Evolutionary conservation across 805 yeast species (phyloP).

Genomic region (Candida piceae): DNA sequence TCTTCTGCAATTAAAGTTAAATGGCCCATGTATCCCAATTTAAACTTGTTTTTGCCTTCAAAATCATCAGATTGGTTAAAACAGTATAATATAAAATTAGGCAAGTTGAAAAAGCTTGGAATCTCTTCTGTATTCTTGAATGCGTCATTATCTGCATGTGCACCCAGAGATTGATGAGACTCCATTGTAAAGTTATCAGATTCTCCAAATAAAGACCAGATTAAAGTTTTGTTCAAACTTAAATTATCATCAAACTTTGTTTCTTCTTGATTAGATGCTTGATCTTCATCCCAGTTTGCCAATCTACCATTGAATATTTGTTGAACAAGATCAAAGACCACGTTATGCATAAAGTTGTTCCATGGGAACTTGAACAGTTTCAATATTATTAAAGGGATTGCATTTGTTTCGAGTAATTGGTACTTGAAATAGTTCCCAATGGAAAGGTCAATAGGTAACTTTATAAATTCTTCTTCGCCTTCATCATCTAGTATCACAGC

Average conservation of each 20-base stretch:
- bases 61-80: constrained; percentile 24
- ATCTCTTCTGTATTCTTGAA: constrained; percentile 13
- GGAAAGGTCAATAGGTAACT: constrained; percentile 25
- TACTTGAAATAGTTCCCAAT: constrained; percentile 85
- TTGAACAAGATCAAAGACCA: constrained; percentile 91
- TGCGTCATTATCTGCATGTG: not conserved
- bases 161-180: too few species aligned
- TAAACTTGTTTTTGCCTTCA: constrained; percentile 34
- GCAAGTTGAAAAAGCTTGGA: constrained; percentile 31
- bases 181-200: constrained; percentile 20
- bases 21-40: constrained; percentile 60
- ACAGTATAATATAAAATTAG: constrained; percentile 26
- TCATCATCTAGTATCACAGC: not conserved
- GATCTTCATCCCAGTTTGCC: constrained; percentile 34
- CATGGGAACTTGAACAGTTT: constrained; percentile 83
- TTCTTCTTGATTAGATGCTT: constrained; percentile 30
- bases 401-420: constrained; percentile 63
- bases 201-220: constrained; percentile 32
- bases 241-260: constrained; percentile 29
- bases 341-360: constrained; percentile 97
- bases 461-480: constrained; percentile 18
- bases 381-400: constrained; percentile 56
- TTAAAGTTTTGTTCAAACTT: constrained; percentile 30
- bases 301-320: constrained; percentile 78
- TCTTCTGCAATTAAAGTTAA: constrained; percentile 53